Evolutionary conservation across 345 rosid species (phyloP).

Genomic region (Brassica rapa): DNA sequence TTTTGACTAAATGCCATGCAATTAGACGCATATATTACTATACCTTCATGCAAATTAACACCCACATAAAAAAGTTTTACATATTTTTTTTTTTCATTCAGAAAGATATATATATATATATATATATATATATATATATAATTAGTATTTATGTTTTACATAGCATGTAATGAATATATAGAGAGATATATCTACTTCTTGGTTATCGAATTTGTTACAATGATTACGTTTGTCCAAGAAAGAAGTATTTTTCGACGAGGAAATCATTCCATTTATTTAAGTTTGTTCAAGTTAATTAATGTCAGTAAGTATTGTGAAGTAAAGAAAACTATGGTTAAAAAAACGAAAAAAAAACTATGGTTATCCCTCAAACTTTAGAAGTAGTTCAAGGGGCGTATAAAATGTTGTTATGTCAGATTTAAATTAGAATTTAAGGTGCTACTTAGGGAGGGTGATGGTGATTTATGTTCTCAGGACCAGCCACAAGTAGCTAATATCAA

Average conservation of each 20-base stretch:
- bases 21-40: background rate
- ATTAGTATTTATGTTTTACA: no score
- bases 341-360: background rate
- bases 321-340: background rate
- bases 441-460: background rate
- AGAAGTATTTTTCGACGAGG: background rate
- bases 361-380: background rate
- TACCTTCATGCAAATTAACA: background rate
- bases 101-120: no score
- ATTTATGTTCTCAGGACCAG: background rate
- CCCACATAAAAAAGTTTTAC: background rate
- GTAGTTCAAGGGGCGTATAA: no score
- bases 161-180: no score
- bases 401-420: background rate
- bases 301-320: background rate
- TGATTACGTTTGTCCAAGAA: background rate
- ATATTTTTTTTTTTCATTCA: no score
- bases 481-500: no score
- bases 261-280: background rate
- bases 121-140: background rate
- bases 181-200: background rate
- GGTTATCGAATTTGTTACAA: background rate
- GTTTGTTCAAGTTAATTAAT: background rate
- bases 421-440: background rate
- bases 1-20: constrained; percentile 12